These are phyloP conservation scores for Ogataea trehalophila DNA, from an alignment of 805 yeast genomes.

Conservation along the genomic window DNA sequence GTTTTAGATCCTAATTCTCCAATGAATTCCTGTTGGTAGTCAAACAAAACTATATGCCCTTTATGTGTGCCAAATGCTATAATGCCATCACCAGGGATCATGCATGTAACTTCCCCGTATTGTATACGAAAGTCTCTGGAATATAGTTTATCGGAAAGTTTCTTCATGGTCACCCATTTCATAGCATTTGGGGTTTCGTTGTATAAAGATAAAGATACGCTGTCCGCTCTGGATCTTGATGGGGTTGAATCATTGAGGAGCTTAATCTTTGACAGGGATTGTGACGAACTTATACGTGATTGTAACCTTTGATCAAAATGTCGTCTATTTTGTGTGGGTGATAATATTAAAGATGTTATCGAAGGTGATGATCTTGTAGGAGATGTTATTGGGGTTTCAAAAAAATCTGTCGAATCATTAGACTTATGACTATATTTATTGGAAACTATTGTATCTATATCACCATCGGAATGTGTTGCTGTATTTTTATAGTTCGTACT, in stretches of 20 bases:
- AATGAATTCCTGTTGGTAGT: slow-evolving; percentile 57
- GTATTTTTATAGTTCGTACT: neutral
- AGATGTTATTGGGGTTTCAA: neutral
- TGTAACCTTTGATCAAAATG: slow-evolving; percentile 19
- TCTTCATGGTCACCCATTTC: slow-evolving; percentile 28
- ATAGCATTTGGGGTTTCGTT: slow-evolving; percentile 15
- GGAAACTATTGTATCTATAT: neutral
- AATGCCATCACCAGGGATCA: slow-evolving; percentile 37
- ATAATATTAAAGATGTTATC: slow-evolving; percentile 63
- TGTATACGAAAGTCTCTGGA: slow-evolving; percentile 14
- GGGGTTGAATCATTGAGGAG: neutral
- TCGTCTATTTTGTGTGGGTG: slow-evolving; percentile 1
- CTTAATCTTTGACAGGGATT: neutral
- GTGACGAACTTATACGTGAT: slow-evolving; percentile 15
- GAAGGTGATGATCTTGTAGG: slow-evolving; percentile 26
- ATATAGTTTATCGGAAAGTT: slow-evolving; percentile 17
- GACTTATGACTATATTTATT: neutral
- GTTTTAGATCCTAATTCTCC: slow-evolving; percentile 33
- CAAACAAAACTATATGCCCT: slow-evolving; percentile 64
- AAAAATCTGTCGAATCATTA: neutral
- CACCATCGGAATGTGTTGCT: neutral
- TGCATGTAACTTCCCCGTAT: slow-evolving; percentile 49
- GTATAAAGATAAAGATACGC: slow-evolving; percentile 3
- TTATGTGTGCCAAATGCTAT: slow-evolving; percentile 66
- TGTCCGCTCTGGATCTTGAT: slow-evolving; percentile 3